These are phyloP conservation scores for Xylaria sp. DNA, from an alignment of 2,329 filamentous ascomycete species.

Conservation along the genomic window DNA sequence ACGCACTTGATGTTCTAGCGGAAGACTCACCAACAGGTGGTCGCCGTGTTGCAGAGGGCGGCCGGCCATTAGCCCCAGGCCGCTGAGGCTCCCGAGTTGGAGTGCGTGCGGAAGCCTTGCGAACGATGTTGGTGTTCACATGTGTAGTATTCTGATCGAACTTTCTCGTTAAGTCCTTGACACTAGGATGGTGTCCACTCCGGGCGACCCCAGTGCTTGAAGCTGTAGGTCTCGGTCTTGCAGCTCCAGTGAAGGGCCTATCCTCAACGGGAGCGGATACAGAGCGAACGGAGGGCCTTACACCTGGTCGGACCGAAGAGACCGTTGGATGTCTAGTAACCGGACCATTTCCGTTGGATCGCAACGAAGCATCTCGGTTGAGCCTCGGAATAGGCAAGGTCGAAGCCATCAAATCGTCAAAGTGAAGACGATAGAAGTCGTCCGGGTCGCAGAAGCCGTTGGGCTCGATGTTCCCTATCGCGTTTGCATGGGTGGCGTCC, in stretches of 20 bases:
- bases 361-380: constrained; percentile 49
- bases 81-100: constrained; percentile 18
- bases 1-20: constrained; percentile 33
- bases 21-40: constrained; percentile 43
- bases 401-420: constrained; percentile 49
- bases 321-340: constrained; percentile 54
- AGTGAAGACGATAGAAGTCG: constrained; percentile 61
- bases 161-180: constrained; percentile 79
- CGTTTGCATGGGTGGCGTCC: constrained; percentile 47
- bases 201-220: constrained; percentile 36
- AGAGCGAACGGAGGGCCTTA: constrained; percentile 56
- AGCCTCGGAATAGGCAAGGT: constrained; percentile 48
- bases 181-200: constrained; percentile 63
- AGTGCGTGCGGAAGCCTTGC: constrained; percentile 38
- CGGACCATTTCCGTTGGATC: constrained; percentile 57
- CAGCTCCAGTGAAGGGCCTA: constrained; percentile 41
- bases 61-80: constrained; percentile 43
- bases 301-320: constrained; percentile 47
- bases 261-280: constrained; percentile 62
- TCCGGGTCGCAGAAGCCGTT: constrained; percentile 55
- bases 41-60: constrained; percentile 50
- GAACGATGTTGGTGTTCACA: constrained; percentile 38
- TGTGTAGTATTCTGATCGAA: constrained; percentile 68
- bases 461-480: constrained; percentile 44
- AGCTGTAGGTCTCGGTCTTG: constrained; percentile 40